Evolutionary conservation across 2,329 filamentous ascomycete species (phyloP).

Genomic region (Aureobasidium sp.): DNA sequence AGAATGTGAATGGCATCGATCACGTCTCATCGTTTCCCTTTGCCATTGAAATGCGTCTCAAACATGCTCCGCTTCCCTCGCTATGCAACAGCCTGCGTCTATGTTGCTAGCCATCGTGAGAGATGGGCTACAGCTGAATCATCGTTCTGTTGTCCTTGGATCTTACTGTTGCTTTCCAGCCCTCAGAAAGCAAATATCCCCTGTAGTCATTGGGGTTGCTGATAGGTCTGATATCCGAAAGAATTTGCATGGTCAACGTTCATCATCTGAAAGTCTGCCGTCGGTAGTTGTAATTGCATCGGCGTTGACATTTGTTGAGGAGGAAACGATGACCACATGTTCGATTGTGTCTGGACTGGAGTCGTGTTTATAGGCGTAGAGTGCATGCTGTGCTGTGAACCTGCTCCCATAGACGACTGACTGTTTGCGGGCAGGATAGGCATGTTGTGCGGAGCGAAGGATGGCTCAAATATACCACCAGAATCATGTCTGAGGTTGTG

Average conservation of each 20-base stretch:
- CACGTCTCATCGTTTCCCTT: background rate
- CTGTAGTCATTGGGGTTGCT: background rate
- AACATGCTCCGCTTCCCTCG: background rate
- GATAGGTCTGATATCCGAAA: background rate
- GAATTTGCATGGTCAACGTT: background rate
- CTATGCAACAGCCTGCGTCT: background rate
- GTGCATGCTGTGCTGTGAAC: constrained; percentile 1
- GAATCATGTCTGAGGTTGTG: constrained; percentile 9
- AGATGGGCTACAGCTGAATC: background rate
- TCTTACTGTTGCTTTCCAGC: background rate
- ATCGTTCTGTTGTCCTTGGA: background rate
- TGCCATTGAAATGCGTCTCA: background rate
- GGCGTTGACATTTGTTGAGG: background rate
- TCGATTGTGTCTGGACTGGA: background rate
- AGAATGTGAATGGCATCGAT: background rate
- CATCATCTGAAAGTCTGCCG: constrained; percentile 2
- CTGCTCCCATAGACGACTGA: background rate
- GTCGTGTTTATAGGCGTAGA: constrained; percentile 4
- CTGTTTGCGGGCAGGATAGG: background rate
- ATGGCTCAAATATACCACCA: constrained; percentile 10
- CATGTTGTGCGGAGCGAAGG: constrained; percentile 9
- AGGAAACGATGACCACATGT: constrained; percentile 2
- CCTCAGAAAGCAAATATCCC: background rate
- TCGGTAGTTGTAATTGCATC: background rate
- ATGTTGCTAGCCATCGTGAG: background rate